Evolutionary conservation across 2,329 filamentous ascomycete genomes (phyloP).

Genomic region (Colletotrichum paranaense): DNA sequence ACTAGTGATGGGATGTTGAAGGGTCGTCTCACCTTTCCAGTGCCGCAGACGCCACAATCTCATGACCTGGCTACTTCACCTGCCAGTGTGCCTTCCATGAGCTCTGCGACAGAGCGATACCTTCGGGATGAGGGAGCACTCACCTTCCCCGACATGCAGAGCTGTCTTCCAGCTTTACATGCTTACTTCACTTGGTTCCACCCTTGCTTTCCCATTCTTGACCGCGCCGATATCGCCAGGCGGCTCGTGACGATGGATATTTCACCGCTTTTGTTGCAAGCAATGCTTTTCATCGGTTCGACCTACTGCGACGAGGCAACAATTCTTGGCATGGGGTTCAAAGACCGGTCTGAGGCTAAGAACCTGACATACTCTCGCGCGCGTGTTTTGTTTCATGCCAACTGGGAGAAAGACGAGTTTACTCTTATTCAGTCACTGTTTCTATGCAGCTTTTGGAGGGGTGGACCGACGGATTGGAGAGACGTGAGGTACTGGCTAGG

Average conservation of each 20-base stretch:
- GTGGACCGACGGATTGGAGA: conserved; percentile 58
- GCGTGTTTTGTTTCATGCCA: conserved; percentile 61
- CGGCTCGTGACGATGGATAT: conserved; percentile 53
- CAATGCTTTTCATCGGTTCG: conserved; percentile 65
- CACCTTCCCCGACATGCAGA: conserved; percentile 36
- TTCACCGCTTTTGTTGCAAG: conserved; percentile 62
- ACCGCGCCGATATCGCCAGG: conserved; percentile 55
- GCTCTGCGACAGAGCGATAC: conserved; percentile 37
- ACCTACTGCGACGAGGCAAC: conserved; percentile 62
- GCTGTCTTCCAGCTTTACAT: conserved; percentile 44
- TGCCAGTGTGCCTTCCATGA: conserved; percentile 30
- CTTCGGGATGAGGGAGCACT: conserved; percentile 38
- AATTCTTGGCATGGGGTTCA: conserved; percentile 57
- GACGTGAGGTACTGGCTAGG: conserved; percentile 63
- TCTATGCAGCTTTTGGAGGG: conserved; percentile 66
- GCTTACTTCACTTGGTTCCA: conserved; percentile 69
- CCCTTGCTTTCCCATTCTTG: conserved; percentile 65
- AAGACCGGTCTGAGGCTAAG: conserved; percentile 61
- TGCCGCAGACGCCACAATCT: conserved; percentile 30
- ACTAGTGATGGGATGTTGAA: conserved; percentile 17
- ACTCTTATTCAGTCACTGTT: conserved; percentile 63
- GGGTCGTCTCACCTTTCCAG: conserved; percentile 35
- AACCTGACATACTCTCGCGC: conserved; percentile 61
- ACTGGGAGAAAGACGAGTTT: conserved; percentile 62
- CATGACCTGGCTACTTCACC: conserved; percentile 18